These are phyloP conservation scores for Asclepias syriaca DNA, from an alignment of 257 asterid genomes.

Conservation along the genomic window DNA sequence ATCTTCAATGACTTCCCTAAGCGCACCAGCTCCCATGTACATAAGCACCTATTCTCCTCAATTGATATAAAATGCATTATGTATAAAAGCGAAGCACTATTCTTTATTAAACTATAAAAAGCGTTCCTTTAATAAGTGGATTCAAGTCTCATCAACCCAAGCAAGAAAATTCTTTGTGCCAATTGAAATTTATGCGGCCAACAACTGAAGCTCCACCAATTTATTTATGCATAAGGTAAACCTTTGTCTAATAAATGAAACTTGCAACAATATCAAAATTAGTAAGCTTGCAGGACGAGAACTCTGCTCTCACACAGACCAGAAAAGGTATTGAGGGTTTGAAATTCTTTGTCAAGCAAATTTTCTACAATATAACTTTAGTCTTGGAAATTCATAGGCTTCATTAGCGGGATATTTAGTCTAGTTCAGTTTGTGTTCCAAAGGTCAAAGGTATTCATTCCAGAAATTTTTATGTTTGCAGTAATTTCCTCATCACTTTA, in stretches of 20 bases:
- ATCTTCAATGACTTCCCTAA: conserved; percentile 65
- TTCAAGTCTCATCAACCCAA: not conserved
- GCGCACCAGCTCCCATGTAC: conserved; percentile 76
- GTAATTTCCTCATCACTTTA: not conserved
- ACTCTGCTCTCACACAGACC: not conserved
- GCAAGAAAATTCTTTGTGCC: not conserved
- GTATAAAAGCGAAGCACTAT: not conserved
- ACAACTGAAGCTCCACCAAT: not conserved
- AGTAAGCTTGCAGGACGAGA: not conserved
- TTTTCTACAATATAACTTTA: not conserved
- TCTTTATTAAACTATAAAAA: not conserved
- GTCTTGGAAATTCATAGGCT: not conserved
- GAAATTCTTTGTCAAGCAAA: not conserved
- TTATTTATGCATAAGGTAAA: not conserved
- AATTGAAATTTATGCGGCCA: not conserved
- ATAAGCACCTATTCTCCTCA: conserved; percentile 64
- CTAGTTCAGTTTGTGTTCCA: not conserved
- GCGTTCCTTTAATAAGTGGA: not conserved
- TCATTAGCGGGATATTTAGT: not conserved
- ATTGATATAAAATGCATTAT: not conserved
- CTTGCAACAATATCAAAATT: not conserved
- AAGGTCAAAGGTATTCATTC: not conserved
- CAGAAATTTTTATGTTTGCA: not conserved
- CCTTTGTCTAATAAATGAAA: not conserved
- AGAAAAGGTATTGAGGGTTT: not conserved